phyloP scores from a whole-genome alignment of 805 yeast species.

The Barnettozyma wickerhamii region DNA sequence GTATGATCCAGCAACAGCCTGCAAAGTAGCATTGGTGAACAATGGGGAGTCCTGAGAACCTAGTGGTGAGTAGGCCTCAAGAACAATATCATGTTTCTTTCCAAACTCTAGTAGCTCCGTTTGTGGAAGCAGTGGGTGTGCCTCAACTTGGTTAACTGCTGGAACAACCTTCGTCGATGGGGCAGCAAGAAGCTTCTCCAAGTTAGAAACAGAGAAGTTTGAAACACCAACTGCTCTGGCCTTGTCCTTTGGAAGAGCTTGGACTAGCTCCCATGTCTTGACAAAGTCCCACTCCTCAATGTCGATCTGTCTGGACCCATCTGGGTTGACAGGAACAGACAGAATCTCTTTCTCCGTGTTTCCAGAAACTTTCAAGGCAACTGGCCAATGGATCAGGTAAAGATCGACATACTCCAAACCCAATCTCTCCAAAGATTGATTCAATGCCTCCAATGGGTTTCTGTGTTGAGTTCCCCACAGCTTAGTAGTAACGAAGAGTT shows the following conservation, averaged over 20 bases:
- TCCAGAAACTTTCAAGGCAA: conserved; percentile 44
- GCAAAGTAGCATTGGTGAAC: conserved; percentile 33
- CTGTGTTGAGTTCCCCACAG: conserved; percentile 47
- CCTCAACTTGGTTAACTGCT: conserved; percentile 23
- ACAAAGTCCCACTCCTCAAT: conserved; percentile 37
- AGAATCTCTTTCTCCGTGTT: conserved; percentile 9
- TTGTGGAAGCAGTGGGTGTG: conserved; percentile 22
- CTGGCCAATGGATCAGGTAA: conserved; percentile 83
- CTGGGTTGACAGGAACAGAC: conserved; percentile 9
- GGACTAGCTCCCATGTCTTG: conserved; percentile 22
- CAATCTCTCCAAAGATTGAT: conserved; percentile 55
- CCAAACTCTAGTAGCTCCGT: conserved; percentile 16
- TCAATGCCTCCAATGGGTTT: conserved; percentile 48
- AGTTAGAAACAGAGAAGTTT: conserved; percentile 20
- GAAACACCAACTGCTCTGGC: conserved; percentile 22
- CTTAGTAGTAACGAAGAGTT: conserved; percentile 69
- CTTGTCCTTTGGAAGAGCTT: conserved; percentile 15
- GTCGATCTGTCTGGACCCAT: conserved; percentile 50
- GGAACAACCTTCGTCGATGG: conserved; percentile 12
- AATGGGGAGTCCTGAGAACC: conserved; percentile 14
- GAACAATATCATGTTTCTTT: conserved; percentile 11
- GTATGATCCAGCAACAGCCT: conserved; percentile 40
- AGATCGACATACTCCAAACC: conserved; percentile 76
- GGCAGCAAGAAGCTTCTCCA: conserved; percentile 12
- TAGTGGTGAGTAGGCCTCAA: conserved; percentile 21